Evolutionary conservation across 2,329 filamentous ascomycete species (phyloP).

Genomic region (Aspergillus carbonarius): DNA sequence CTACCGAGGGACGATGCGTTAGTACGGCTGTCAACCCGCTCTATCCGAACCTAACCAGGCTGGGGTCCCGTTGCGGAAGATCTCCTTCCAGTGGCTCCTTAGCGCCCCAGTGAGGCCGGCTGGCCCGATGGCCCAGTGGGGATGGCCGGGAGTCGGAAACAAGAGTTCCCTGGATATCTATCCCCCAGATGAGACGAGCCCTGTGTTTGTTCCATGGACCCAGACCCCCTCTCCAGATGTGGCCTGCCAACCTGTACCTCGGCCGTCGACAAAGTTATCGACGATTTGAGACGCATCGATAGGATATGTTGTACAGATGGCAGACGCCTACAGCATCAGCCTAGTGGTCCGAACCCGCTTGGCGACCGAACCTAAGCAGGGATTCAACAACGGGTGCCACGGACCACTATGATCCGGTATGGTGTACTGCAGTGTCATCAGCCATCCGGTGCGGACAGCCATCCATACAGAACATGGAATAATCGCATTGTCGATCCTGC

Average conservation of each 20-base stretch:
- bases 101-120: not conserved
- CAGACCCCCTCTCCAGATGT: not conserved
- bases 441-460: not conserved
- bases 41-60: not conserved
- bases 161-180: not conserved
- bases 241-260: not conserved
- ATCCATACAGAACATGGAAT: not conserved
- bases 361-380: not conserved
- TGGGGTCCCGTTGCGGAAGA: constrained; percentile 1
- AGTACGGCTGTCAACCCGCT: not conserved
- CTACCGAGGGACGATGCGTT: not conserved
- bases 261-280: not conserved
- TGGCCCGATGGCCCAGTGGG: not conserved
- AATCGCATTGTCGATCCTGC: constrained; percentile 8
- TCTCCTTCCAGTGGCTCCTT: not conserved
- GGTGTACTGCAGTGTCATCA: not conserved
- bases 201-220: not conserved
- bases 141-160: not conserved
- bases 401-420: constrained; percentile 5
- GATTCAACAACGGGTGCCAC: constrained; percentile 1
- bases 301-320: not conserved
- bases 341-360: not conserved
- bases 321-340: not conserved
- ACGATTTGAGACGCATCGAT: not conserved
- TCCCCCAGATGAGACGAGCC: not conserved